A percentile compares a stretch with the other conserved stretches of the same genome.
Conservation (phyloP, 768 basidiomycete genomes). For the Amanita jacksonii region DNA sequence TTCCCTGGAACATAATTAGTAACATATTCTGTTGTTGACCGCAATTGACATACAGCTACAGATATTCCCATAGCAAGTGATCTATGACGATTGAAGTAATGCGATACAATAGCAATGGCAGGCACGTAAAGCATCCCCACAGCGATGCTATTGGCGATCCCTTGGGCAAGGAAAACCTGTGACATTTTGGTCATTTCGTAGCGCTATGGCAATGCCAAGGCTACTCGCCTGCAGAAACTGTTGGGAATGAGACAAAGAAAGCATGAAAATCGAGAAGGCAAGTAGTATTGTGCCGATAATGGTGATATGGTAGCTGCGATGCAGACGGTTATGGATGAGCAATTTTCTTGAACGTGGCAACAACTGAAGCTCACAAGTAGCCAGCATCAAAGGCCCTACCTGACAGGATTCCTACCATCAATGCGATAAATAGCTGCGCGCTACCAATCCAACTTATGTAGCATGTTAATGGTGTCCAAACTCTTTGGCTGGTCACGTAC, state of each 20-base stretch:
- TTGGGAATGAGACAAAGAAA: conserved; percentile 31
- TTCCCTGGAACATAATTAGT: conserved; percentile 21
- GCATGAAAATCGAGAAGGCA: conserved; percentile 35
- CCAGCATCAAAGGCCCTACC: conserved; percentile 45
- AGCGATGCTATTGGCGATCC: conserved; percentile 39
- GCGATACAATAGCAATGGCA: conserved; percentile 24
- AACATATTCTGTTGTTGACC: neutral
- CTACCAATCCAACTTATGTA: conserved; percentile 43
- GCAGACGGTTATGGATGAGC: too few relatives aligned
- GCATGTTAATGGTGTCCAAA: too few relatives aligned
- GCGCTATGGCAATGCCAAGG: neutral
- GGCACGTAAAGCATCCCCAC: conserved; percentile 45
- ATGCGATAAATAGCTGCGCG: conserved; percentile 35
- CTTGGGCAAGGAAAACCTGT: conserved; percentile 39
- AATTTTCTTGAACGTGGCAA: too few relatives aligned
- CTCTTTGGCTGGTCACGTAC: conserved; percentile 18
- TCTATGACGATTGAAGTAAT: conserved; percentile 27
- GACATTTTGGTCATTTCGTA: conserved; percentile 5
- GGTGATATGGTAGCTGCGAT: conserved; percentile 31
- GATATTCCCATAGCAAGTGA: conserved; percentile 26
- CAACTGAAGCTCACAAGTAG: conserved; percentile 30
- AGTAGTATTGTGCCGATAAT: conserved; percentile 36
- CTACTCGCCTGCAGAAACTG: conserved; percentile 29
- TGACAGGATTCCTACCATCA: conserved; percentile 33
- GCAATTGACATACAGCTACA: conserved; percentile 17